Evolutionary conservation across 176 grass and related monocot species (phyloP), one percentile per base, ranked within the genome.

Genomic region (Ananas comosus): DNA sequence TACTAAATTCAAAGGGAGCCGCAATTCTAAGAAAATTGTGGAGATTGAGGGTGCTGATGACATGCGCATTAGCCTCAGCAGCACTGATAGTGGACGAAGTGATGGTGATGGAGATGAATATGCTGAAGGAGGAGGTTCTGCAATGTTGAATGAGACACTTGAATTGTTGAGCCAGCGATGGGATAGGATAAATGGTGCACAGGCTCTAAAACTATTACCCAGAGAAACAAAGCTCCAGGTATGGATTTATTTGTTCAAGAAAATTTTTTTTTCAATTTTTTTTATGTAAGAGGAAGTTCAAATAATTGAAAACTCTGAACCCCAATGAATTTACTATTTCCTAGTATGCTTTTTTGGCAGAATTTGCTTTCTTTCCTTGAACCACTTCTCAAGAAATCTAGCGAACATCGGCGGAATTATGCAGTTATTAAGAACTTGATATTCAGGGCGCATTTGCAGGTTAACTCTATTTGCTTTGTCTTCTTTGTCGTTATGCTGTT

Each of bases 211-310:
- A 42, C 74, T 99, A 51, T 82, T 99, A 83, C 94, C 94, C 29
- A 99, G 86, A 83, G 87, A 99, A 72, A 93, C 90, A 83, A 93
- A 90, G 79, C 84, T 99, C 64, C 84, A 93, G 94, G 94, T 99
- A 70, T 70, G 66, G 69, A 17, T 51, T 71, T 69, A 66, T 33
- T 19, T 78, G 66, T 78, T 47, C 49, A 72, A 10, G 66, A 51
- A 16, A 10, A 0, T 23, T 23, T 73, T 7, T 50, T 21, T 23
- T 69, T 12, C 11, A 2, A 13, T 16, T 19, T n/a, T 19, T 61
- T 10, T 59, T 61, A 61, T 61, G 10, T 61, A 18, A 18, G 56
- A 3, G 21, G 56, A 22, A 61, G n/a, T 18, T 61, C 16, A 61
- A 42, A 42, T 42, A 42, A 42, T 42, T 42, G 33, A 42, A 42